Conservation (phyloP, 129 eudicot genomes). For the Deinandra increscens region DNA sequence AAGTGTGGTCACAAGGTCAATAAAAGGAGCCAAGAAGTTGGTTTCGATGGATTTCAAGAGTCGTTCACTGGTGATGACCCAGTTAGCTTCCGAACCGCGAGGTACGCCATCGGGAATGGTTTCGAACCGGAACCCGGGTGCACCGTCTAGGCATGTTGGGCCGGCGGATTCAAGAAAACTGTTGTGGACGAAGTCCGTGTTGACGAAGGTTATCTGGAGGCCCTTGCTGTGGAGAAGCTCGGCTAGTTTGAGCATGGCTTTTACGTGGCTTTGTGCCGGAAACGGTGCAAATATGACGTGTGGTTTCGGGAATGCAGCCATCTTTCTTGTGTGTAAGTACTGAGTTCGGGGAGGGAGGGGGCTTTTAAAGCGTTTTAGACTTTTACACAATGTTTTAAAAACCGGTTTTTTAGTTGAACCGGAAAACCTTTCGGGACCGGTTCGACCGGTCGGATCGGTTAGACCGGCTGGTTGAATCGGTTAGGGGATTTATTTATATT, state of each 20-base stretch:
- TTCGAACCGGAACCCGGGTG: constrained; percentile 50
- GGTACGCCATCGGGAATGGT: constrained; percentile 59
- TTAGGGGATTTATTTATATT: too few species aligned
- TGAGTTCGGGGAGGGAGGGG: too few species aligned
- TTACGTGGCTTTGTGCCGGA: constrained; percentile 24
- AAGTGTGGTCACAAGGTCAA: constrained; percentile 19
- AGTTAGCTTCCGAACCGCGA: background rate
- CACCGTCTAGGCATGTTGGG: constrained; percentile 33
- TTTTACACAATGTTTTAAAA: too few species aligned
- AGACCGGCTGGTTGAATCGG: too few species aligned
- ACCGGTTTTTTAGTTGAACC: too few species aligned
- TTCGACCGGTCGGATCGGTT: too few species aligned
- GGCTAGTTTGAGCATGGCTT: constrained; percentile 30
- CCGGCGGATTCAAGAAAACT: constrained; percentile 55
- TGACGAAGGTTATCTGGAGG: constrained; percentile 24
- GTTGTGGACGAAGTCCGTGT: constrained; percentile 35
- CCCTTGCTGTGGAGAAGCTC: constrained; percentile 22
- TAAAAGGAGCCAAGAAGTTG: constrained; percentile 10
- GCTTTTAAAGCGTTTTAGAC: too few species aligned
- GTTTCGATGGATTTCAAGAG: background rate
- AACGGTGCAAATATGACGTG: background rate
- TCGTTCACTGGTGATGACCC: background rate
- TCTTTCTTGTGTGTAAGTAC: too few species aligned
- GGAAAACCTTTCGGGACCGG: too few species aligned
- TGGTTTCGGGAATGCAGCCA: constrained; percentile 9